Evolutionary conservation across 345 rosid species (phyloP), one percentile per base, ranked within the genome.

Genomic region (Durio zibethinus): DNA sequence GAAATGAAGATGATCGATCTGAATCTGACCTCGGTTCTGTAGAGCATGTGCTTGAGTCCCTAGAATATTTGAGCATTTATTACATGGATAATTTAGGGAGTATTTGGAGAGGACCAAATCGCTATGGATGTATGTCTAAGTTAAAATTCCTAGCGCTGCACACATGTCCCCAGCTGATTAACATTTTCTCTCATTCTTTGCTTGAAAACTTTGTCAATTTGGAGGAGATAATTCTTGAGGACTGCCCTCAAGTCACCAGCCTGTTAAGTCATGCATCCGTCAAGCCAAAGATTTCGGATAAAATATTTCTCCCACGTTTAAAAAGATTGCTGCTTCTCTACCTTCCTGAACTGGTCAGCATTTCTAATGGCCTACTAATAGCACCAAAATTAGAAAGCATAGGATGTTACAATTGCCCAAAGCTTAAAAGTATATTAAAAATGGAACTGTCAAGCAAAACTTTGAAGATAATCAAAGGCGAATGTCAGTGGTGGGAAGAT

Each of bases 101-200:
- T 2, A 18, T 77, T 48, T 0, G 76, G 75, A 80, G 84, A 82
- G 72, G 73, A 5, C 4, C 85, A 76, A 81, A 6, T 52, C 27
- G 1, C 50, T 63, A 20, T 25, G 12, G 53, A 5, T 52, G 80
- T 42, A 40, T 77, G n/a, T 68, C 64, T 0, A 18, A 43, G 7
- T n/a, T 73, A 76, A 68, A 86, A 89, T 67, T 77, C 76, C 20
- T 69, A 52, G 31, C 48, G 45, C 14, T 33, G 63, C 23, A 48
- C 40, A 11, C 78, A 35, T 38, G 77, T 61, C 50, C 65, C 38
- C 12, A 42, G 10, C 29, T 69, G 61, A 45, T 2, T 15, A 54
- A 48, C 20, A 54, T 81, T 63, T 81, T 71, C 56, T 35, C 77
- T 1, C 73, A 27, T 1, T 21, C 20, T n/a, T 69, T 69, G 76